Conservation (phyloP, 257 asterid species). For the Solanum acaule region DNA sequence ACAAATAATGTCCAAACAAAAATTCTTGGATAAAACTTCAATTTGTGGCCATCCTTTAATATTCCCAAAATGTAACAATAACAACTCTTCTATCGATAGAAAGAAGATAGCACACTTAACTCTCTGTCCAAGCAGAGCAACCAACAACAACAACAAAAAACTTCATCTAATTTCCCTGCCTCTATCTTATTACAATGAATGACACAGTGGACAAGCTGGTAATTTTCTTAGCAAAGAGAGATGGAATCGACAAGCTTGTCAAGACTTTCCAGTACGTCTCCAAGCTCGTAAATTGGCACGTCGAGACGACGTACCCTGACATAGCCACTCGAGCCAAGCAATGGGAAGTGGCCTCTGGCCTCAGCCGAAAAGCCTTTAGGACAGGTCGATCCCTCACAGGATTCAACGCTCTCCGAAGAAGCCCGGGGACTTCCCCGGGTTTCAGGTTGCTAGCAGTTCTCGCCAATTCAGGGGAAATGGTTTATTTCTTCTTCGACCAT, state of each 20-base stretch:
- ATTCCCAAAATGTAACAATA: background rate
- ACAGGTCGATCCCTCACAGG: conserved; percentile 82
- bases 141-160: background rate
- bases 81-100: background rate
- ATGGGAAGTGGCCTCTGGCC: conserved; percentile 88
- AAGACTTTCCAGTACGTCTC: conserved; percentile 88
- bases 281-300: conserved; percentile 69
- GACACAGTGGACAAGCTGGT: conserved; percentile 82
- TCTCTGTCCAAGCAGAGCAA: background rate
- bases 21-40: background rate
- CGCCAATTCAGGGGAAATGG: conserved; percentile 84
- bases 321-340: conserved; percentile 59
- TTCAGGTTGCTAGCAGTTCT: conserved; percentile 60
- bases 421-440: conserved; percentile 41
- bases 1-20: conserved; percentile 33
- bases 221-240: conserved; percentile 77
- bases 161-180: background rate
- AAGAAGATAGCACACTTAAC: background rate
- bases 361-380: conserved; percentile 89
- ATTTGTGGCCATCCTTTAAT: conserved; percentile 27
- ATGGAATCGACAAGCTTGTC: conserved; percentile 91
- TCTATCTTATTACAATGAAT: conserved; percentile 27
- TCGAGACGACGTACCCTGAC: conserved; percentile 36
- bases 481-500: conserved; percentile 91
- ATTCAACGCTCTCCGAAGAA: conserved; percentile 66